phyloP scores from a whole-genome alignment of 2,329 filamentous ascomycete genomes.

The Epichloe aotearoae region DNA sequence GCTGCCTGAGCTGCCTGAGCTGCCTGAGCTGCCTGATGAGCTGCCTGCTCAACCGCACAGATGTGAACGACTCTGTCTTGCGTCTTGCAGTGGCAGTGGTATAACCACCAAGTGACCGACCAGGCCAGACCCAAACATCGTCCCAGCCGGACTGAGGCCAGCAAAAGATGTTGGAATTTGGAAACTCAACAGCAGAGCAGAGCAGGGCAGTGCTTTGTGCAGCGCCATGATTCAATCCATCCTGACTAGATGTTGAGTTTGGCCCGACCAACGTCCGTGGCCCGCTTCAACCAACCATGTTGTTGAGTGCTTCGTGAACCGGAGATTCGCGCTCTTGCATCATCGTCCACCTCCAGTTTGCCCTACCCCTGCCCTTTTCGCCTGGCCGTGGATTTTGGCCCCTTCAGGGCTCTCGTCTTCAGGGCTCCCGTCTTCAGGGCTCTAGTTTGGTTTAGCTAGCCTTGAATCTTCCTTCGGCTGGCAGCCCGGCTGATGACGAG shows the following conservation, averaged over 20 bases:
- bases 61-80: too few species aligned
- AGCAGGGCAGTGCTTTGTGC: too few species aligned
- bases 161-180: background rate
- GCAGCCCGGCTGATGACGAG: background rate
- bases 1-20: too few species aligned
- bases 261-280: background rate
- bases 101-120: too few species aligned
- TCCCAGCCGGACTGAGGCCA: background rate
- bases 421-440: background rate
- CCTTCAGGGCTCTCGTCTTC: background rate
- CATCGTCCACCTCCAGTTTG: background rate
- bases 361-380: background rate
- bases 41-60: too few species aligned
- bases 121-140: too few species aligned
- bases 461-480: background rate
- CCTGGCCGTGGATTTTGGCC: background rate
- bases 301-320: background rate
- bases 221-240: too few species aligned
- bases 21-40: too few species aligned
- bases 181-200: too few species aligned
- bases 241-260: background rate
- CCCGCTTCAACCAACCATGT: background rate
- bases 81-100: background rate
- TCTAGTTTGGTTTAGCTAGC: too few species aligned
- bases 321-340: background rate